Evolutionary conservation across 2,329 filamentous ascomycete genomes (phyloP).

Genomic region (Claviceps cyperi): DNA sequence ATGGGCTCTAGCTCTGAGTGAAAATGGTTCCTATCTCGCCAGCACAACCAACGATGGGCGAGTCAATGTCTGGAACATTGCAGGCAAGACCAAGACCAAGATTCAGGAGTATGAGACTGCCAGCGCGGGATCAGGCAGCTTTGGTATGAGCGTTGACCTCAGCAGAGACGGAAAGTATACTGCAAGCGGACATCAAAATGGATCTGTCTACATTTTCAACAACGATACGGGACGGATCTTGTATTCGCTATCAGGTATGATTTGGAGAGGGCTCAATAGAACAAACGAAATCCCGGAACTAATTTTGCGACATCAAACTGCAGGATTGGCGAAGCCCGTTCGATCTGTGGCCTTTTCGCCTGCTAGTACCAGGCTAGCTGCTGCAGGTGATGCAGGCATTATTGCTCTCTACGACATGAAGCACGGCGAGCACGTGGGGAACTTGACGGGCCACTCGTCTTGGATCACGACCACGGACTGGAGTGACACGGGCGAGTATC

Average conservation of each 20-base stretch:
- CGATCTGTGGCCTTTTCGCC: constrained; percentile 81
- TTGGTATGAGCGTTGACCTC: constrained; percentile 78
- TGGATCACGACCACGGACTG: constrained; percentile 91
- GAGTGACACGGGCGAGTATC: constrained; percentile 83
- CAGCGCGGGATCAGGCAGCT: constrained; percentile 59
- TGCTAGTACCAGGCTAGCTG: constrained; percentile 68
- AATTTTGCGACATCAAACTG: background rate
- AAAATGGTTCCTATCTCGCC: constrained; percentile 73
- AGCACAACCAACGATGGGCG: constrained; percentile 76
- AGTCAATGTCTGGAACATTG: constrained; percentile 75
- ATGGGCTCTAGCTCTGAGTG: constrained; percentile 79
- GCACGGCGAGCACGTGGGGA: constrained; percentile 84
- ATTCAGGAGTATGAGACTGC: constrained; percentile 74
- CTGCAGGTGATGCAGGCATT: constrained; percentile 74
- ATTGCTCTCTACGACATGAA: constrained; percentile 87
- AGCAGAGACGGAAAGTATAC: constrained; percentile 68
- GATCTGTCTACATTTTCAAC: constrained; percentile 86
- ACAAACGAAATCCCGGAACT: background rate
- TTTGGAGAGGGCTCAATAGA: no score
- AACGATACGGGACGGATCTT: constrained; percentile 75
- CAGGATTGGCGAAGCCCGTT: constrained; percentile 75
- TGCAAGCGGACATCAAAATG: constrained; percentile 85
- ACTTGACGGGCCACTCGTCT: constrained; percentile 60
- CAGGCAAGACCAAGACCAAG: constrained; percentile 41
- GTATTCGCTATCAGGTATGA: constrained; percentile 64